Conservation (phyloP, 1,284 basidiomycete genomes). For the Fomes fomentarius region DNA sequence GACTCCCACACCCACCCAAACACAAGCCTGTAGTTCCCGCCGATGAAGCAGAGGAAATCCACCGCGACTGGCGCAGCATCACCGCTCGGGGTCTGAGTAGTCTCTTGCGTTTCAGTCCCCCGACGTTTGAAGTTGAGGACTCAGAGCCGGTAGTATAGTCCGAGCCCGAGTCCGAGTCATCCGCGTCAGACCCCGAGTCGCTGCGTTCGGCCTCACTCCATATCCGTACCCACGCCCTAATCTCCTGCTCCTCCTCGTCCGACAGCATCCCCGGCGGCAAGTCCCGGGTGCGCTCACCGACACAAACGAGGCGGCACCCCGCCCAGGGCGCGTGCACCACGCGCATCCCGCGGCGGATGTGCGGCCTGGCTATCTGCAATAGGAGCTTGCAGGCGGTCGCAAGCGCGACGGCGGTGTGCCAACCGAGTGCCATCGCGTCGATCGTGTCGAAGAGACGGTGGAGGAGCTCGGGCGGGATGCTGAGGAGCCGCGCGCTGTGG, state of each 20-base stretch:
- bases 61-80: too few species aligned
- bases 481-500: too few species aligned
- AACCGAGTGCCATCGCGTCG: too few species aligned
- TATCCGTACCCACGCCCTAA: not conserved
- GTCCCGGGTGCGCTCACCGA: not conserved
- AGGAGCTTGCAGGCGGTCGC: constrained; percentile 1
- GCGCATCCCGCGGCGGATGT: not conserved
- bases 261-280: constrained; percentile 4
- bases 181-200: not conserved
- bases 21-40: not conserved
- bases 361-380: not conserved
- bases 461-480: too few species aligned
- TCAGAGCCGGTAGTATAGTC: too few species aligned
- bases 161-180: not conserved
- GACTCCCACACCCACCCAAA: not conserved
- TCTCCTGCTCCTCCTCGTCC: not conserved
- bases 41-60: not conserved
- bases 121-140: too few species aligned
- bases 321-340: not conserved
- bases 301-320: constrained; percentile 6
- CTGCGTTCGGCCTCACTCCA: not conserved
- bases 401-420: too few species aligned
- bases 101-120: too few species aligned
- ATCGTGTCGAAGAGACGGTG: too few species aligned
- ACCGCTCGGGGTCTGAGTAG: too few species aligned